phyloP scores from a whole-genome alignment of 139 green algal genomes.

The Penium margaritaceum region DNA sequence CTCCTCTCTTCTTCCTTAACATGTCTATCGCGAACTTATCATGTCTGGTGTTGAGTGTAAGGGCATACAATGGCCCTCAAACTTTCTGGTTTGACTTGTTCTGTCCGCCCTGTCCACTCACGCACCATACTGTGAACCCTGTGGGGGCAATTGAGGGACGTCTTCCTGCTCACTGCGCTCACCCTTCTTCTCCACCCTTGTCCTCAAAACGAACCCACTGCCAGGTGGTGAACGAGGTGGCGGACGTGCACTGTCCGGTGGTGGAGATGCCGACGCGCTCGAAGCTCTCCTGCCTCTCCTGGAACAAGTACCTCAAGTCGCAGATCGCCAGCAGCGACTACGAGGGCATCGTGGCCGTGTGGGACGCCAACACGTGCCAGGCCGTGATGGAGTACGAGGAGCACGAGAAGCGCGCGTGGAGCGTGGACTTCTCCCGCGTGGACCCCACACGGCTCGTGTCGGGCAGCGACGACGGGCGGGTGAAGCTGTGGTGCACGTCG shows the following conservation, averaged over 20 bases:
- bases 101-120: too few relatives aligned
- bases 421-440: constrained; percentile 65
- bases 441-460: constrained; percentile 59
- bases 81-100: too few relatives aligned
- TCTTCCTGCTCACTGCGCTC: constrained; percentile 65
- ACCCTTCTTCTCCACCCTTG: not conserved
- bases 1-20: too few relatives aligned
- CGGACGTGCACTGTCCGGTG: constrained; percentile 42
- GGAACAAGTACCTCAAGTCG: constrained; percentile 61
- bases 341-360: constrained; percentile 69
- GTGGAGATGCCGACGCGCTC: constrained; percentile 62
- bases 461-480: constrained; percentile 76
- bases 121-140: too few relatives aligned
- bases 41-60: too few relatives aligned
- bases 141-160: too few relatives aligned
- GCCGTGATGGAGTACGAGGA: constrained; percentile 70
- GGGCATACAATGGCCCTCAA: too few relatives aligned
- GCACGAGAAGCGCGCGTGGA: constrained; percentile 85
- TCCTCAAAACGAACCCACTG: not conserved
- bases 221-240: constrained; percentile 44
- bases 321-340: constrained; percentile 73
- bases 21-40: too few relatives aligned
- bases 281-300: constrained; percentile 75
- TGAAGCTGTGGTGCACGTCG: constrained; percentile 50
- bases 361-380: constrained; percentile 52